Base-by-base conservation (phyloP, 2,329 filamentous ascomycete genomes). In the Aspergillus vadensis region DNA sequence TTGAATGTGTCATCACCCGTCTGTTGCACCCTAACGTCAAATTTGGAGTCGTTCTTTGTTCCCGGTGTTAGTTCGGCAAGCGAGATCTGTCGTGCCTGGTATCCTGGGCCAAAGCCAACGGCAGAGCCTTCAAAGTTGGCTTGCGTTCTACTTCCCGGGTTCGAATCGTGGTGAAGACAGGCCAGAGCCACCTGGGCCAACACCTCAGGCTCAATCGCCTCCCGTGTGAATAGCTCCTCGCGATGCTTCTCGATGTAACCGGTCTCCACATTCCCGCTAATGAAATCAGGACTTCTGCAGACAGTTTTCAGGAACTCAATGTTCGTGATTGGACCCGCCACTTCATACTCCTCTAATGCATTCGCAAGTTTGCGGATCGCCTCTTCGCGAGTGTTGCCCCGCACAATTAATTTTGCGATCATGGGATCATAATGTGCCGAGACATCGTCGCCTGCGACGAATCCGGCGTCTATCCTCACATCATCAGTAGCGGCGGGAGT, bases 341-440 rank as follows among this genome's bases (percentile, higher is more conserved):
- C 88, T 77, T 99, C 92, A 72, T 98, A 99, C 51, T 91, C 85
- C 65, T 91, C 89, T 10, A 99, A 81, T 0, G 95, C 93, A 4
- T 88, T 82, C 39, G 88, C 86, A 61, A 99, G 83, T 75, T 91
- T 96, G 60, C 91, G 88, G 53, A 99, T 89, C 3, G 93, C 91
- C 25, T 90, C 89, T 72, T 90, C 85, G 61, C 95, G 85, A 59
- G 89, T 89, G 15, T 86, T 85, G 0, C 91, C 95, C 60, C 91
- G 86, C 5, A 98, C 92, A 68, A 99, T 99, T 55, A 99, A 85
- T 79, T 99, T 99, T 48, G 95, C 91, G 67, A 99, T 97, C 95
- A 99, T 99, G 27, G 95, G 95, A 69, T 99, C 95, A 76, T 99
- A 99, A 57, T 95, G 91, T 60, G 94, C 91, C 0, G 93, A 96